Base-by-base conservation (phyloP, 169 alveolate species). In the Plasmodium chabaudi region DNA sequence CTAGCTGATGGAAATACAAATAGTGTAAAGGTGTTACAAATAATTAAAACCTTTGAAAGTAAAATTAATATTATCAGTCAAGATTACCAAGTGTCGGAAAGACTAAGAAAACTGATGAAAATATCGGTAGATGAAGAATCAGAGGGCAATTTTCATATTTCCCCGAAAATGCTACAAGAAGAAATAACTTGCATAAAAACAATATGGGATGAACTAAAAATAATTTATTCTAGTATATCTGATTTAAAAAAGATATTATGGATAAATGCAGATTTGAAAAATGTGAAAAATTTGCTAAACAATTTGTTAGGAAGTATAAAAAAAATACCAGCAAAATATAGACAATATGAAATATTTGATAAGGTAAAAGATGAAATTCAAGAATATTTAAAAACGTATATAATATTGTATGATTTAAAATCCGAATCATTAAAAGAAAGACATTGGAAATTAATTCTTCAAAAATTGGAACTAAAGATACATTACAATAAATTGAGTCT, bases 351-450 rank as follows among this genome's bases (percentile, higher is more conserved):
- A 57, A 98, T 98, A 3, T 97, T 95, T 94, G 99, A 97, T 51
- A 96, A 96, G 27, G 94, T 96, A 84, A 96, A 96, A 70, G 86
- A 3, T 34, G 89, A 86, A 88, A 72, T 77, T 46, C 73, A 86
- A 49, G 87, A 86, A 47, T 88, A 82, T 88, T 82, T 75, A 60
- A 77, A n/a, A 67, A 90, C 86, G 7, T 92, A 91, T 71, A 74
- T 17, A 49, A 87, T 90, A 34, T 87, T 97, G 55, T 73, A 92
- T 9, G 99, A 98, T 53, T 84, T 97, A 79, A 97, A 97, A 87
- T 96, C 99, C 1, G 99, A 98, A 59, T 98, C 99, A 5, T 96
- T 98, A 92, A 98, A 98, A 91, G 99, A 97, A 21, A 88, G 99
- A 25, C 99, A 98, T 90, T 98, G 99, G 99, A 96, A 95, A 88